Conservation (phyloP, 805 yeast species). For the Candida alai region DNA sequence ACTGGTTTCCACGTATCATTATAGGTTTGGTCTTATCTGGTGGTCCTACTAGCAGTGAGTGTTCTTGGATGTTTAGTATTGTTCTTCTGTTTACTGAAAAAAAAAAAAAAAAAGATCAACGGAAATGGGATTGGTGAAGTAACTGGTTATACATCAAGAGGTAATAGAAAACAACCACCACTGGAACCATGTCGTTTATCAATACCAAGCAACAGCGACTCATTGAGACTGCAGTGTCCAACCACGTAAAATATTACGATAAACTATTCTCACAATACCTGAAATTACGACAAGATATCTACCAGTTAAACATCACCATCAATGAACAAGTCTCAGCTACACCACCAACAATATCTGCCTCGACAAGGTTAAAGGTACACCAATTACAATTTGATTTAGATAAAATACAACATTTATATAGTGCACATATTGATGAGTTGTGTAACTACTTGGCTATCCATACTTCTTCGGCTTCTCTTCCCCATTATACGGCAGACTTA, state of each 20-base stretch:
- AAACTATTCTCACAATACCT: constrained; percentile 29
- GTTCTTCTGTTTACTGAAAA: too few relatives aligned
- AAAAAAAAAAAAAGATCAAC: too few relatives aligned
- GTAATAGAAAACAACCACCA: background rate
- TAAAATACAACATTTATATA: constrained; percentile 21
- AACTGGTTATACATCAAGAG: too few relatives aligned
- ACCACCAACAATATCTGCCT: constrained; percentile 9
- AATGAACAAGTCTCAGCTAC: constrained; percentile 10
- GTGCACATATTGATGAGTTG: constrained; percentile 21
- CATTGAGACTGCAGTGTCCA: constrained; percentile 27
- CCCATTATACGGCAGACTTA: constrained; percentile 18
- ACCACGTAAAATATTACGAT: constrained; percentile 30
- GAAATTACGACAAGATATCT: constrained; percentile 29
- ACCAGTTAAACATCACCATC: constrained; percentile 13
- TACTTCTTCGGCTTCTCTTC: constrained; percentile 9
- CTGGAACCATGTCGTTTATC: constrained; percentile 21
- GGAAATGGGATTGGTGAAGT: too few relatives aligned
- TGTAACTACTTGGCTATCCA: constrained; percentile 15
- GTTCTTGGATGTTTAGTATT: too few relatives aligned
- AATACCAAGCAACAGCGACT: constrained; percentile 29
- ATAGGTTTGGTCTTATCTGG: background rate
- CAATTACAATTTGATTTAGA: constrained; percentile 29
- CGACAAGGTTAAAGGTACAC: constrained; percentile 13
- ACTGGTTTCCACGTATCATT: background rate
- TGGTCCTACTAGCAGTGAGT: too few relatives aligned